Evolutionary conservation across 2,329 filamentous ascomycete genomes (phyloP).

Genomic region (Scytalidium sp.): DNA sequence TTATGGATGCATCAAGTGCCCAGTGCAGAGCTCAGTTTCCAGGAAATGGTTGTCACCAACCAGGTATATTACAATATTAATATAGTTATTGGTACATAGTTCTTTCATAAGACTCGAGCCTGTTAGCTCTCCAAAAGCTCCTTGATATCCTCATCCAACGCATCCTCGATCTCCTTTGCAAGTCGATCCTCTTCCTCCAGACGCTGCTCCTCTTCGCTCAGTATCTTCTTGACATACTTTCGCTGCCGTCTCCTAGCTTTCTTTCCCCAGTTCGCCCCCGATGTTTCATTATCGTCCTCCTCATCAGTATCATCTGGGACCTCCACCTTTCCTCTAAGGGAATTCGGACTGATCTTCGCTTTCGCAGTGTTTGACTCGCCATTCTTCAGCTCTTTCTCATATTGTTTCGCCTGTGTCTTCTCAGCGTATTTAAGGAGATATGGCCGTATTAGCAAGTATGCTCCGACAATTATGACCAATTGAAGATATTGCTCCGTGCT

Average conservation of each 20-base stretch:
- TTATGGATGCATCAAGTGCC: too few species aligned
- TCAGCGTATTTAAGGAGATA: conserved; percentile 68
- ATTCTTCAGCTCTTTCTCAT: conserved; percentile 46
- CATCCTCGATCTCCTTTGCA: conserved; percentile 57
- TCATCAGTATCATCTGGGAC: conserved; percentile 49
- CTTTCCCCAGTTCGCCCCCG: conserved; percentile 58
- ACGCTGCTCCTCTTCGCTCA: conserved; percentile 58
- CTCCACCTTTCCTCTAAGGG: conserved; percentile 50
- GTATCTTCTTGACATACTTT: conserved; percentile 60
- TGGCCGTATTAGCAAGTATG: conserved; percentile 70
- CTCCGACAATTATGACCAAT: conserved; percentile 67
- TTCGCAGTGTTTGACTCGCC: conserved; percentile 35
- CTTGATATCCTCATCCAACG: conserved; percentile 73
- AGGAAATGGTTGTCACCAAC: too few species aligned
- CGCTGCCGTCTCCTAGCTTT: conserved; percentile 68
- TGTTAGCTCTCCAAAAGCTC: conserved; percentile 60
- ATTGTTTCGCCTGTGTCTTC: conserved; percentile 59
- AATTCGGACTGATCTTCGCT: conserved; percentile 61
- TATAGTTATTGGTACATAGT: not conserved
- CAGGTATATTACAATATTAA: too few species aligned
- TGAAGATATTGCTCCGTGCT: conserved; percentile 59
- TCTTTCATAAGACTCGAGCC: not conserved
- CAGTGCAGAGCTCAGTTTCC: too few species aligned
- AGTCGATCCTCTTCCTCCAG: conserved; percentile 54
- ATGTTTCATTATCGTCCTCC: conserved; percentile 36